These are phyloP conservation scores for Selaginella tamariscina DNA, from an alignment of 75 land plant species.

Conservation along the genomic window DNA sequence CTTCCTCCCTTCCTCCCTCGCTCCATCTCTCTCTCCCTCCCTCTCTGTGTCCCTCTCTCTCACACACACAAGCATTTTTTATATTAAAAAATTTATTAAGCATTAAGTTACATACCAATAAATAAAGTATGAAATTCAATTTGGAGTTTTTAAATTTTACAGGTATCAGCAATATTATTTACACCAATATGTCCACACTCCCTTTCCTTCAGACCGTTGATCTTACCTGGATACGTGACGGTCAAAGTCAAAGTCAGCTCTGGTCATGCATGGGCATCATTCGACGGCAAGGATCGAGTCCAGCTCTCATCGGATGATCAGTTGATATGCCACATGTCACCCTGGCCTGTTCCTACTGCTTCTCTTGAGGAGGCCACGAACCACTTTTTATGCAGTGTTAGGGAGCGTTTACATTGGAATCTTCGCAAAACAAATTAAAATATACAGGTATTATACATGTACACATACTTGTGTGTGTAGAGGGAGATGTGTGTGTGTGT, in stretches of 20 bases:
- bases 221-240: background rate
- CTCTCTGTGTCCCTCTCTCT: background rate
- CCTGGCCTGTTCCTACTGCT: conserved; percentile 4
- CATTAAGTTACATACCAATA: too few relatives aligned
- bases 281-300: conserved; percentile 7
- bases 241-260: background rate
- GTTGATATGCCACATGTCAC: background rate
- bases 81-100: too few relatives aligned
- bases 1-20: too few relatives aligned
- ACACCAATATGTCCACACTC: conserved; percentile 12
- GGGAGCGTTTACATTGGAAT: conserved; percentile 1
- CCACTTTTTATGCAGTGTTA: background rate
- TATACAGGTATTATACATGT: too few relatives aligned
- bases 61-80: too few relatives aligned
- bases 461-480: too few relatives aligned
- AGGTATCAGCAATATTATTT: conserved; percentile 9
- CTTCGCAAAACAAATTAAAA: too few relatives aligned
- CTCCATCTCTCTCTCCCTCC: too few relatives aligned
- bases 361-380: background rate
- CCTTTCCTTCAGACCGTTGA: conserved; percentile 2
- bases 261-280: conserved; percentile 4
- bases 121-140: too few relatives aligned
- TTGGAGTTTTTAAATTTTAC: too few relatives aligned
- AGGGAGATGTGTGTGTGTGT: too few relatives aligned
- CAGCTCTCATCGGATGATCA: background rate